A percentile compares a stretch with the other conserved stretches of the same genome.
Evolutionary conservation across 2,329 filamentous ascomycete species (phyloP).

Genomic region (Tolypocladium tundrense): DNA sequence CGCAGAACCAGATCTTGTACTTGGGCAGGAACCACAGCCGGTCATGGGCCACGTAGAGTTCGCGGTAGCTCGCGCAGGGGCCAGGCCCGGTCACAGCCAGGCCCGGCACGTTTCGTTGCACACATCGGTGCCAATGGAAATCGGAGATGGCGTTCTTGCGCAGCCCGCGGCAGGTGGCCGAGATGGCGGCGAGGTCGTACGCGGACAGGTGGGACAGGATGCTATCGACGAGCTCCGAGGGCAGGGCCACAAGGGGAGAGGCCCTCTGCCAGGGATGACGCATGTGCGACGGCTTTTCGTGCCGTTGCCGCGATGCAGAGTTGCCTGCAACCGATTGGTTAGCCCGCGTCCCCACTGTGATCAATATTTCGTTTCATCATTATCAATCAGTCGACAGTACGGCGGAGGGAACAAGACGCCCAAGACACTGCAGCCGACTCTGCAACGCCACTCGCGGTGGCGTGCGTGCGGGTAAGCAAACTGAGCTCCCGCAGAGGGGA

Average conservation of each 20-base stretch:
- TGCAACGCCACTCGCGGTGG: too few species aligned
- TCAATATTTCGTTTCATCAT: not conserved
- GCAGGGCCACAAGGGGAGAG: conserved; percentile 44
- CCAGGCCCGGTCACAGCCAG: conserved; percentile 39
- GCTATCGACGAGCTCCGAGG: conserved; percentile 64
- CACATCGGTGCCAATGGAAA: conserved; percentile 58
- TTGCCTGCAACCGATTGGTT: not conserved
- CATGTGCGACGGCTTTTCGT: not conserved
- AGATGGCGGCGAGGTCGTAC: conserved; percentile 49
- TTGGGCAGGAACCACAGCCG: conserved; percentile 76
- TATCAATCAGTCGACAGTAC: not conserved
- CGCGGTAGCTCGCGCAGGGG: conserved; percentile 54
- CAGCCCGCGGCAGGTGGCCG: conserved; percentile 52
- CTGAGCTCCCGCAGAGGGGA: not conserved
- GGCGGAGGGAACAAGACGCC: not conserved
- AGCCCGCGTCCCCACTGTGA: not conserved
- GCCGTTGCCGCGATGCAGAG: not conserved
- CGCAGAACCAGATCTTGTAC: conserved; percentile 78
- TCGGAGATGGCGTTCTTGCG: conserved; percentile 53
- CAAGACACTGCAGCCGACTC: not conserved
- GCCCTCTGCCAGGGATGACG: not conserved
- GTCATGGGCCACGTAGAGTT: conserved; percentile 65
- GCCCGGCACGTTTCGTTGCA: conserved; percentile 58
- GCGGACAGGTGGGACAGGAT: conserved; percentile 59
- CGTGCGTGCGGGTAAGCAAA: not conserved